Evolutionary conservation across 2,329 filamentous ascomycete genomes (phyloP).

Genomic region (Penicillium hesseltinei): DNA sequence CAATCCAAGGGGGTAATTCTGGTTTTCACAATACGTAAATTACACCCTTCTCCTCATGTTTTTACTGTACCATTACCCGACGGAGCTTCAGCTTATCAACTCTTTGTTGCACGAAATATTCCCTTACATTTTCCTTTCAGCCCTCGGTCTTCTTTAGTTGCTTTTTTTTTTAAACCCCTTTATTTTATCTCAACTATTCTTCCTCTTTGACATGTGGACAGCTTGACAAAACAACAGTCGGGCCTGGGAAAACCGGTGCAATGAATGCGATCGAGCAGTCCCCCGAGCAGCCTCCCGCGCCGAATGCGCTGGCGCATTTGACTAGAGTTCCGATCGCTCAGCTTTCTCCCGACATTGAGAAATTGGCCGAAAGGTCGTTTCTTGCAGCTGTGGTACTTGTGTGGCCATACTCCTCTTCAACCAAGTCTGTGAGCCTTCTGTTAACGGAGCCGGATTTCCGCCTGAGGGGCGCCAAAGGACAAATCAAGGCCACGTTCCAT

Average conservation of each 20-base stretch:
- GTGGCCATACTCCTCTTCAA: conserved; percentile 86
- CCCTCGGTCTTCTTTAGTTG: background rate
- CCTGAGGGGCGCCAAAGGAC: conserved; percentile 71
- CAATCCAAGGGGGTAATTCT: background rate
- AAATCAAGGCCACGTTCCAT: conserved; percentile 74
- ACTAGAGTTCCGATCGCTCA: conserved; percentile 41
- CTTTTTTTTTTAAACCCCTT: background rate
- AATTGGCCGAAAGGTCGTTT: conserved; percentile 43
- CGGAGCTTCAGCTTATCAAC: background rate
- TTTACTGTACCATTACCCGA: background rate
- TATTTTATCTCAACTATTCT: background rate
- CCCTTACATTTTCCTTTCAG: background rate
- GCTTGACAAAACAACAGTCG: conserved; percentile 4
- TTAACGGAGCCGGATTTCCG: conserved; percentile 83
- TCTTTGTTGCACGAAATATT: conserved; percentile 2
- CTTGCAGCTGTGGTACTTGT: conserved; percentile 76
- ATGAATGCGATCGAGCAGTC: conserved; percentile 30
- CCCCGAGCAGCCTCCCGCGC: conserved; percentile 22
- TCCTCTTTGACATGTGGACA: conserved; percentile 2
- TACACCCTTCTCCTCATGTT: background rate
- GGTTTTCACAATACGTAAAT: background rate
- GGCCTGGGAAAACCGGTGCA: conserved; percentile 16
- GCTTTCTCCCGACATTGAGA: conserved; percentile 38
- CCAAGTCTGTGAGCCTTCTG: conserved; percentile 70
- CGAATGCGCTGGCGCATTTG: conserved; percentile 24